Base-by-base conservation (phyloP, 495 filamentous ascomycete genomes). In the Bacidia gigantensis region DNA sequence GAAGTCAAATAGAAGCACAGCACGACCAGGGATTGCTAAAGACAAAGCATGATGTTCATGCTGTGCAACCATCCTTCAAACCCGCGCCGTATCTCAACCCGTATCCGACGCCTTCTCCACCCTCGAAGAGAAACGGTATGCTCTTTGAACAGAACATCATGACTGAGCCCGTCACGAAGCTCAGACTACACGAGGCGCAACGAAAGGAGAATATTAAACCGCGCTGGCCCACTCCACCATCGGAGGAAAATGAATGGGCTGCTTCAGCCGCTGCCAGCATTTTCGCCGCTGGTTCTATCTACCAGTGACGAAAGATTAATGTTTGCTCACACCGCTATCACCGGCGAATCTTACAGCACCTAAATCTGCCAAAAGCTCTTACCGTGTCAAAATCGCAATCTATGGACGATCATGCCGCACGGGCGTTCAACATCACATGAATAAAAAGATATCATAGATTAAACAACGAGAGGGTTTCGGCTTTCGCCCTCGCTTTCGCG, bases 201-300 rank as follows among this genome's bases (percentile, higher is more conserved):
- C 51, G 64, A 11, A 67, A 69, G 23, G 65, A 72, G 46, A 68
- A 77, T 24, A 72, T 80, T 55, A 73, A 76, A 53, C 76, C 84
- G 42, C 87, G 89, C 65, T 95, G 87, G 85, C 89, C 89, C 23
- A 97, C 92, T n/a, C 93, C 93, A 38, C 92, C 92, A 24, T 93
- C 94, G 59, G 82, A 84, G 51, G 89, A 93, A 60, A 78, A 81
- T 53, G 92, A 89, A 64, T 95, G 86, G 89, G 85, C 80, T 25
- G 80, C 81, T n/a, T 80, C 87, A 40, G 81, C 84, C 18, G 74
- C 84, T 22, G 80, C 83, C 3, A 86, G 82, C 68, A 84, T 87
- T 49, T 85, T 86, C 65, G 72, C 83, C 46, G 80, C 79, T 39
- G 78, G 79, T 46, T 64, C 71, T 46, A 67, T 65, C 35, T 75